A percentile compares a stretch with the other conserved stretches of the same genome.
Evolutionary conservation across 176 grass and related monocot species (phyloP).

Genomic region (Ananas comosus): DNA sequence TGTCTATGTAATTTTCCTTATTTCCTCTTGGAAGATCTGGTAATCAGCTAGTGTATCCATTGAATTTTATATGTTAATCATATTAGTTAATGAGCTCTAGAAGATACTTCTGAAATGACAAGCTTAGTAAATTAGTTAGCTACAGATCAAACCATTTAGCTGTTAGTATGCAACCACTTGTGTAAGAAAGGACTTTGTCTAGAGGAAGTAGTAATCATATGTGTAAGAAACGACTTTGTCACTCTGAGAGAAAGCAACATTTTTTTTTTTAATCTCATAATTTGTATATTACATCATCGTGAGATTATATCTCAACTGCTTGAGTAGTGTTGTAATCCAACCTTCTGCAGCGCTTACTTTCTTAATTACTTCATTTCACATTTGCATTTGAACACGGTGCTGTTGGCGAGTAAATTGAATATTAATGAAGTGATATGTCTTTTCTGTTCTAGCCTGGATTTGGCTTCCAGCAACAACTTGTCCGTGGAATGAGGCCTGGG

Average conservation of each 20-base stretch:
- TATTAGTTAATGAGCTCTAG: background rate
- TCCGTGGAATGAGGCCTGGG: slow-evolving; percentile 62
- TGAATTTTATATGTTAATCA: background rate
- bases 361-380: background rate
- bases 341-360: too few species aligned
- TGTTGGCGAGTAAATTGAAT: background rate
- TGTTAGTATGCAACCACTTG: too few species aligned
- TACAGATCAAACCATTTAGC: background rate
- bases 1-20: too few species aligned
- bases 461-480: slow-evolving; percentile 66
- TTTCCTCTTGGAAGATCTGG: too few species aligned
- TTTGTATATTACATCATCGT: background rate
- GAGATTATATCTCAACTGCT: background rate
- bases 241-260: too few species aligned
- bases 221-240: too few species aligned
- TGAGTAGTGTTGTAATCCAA: too few species aligned
- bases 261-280: background rate
- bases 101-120: background rate
- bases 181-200: too few species aligned
- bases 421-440: background rate
- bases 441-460: slow-evolving; percentile 40
- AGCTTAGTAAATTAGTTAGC: background rate
- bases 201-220: too few species aligned
- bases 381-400: background rate
- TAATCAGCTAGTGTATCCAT: background rate